Percentiles rank a stretch among this genome's conserved stretches.
Evolutionary conservation across 2,329 filamentous ascomycete genomes (phyloP).

Genomic region (Shiraia sp.): DNA sequence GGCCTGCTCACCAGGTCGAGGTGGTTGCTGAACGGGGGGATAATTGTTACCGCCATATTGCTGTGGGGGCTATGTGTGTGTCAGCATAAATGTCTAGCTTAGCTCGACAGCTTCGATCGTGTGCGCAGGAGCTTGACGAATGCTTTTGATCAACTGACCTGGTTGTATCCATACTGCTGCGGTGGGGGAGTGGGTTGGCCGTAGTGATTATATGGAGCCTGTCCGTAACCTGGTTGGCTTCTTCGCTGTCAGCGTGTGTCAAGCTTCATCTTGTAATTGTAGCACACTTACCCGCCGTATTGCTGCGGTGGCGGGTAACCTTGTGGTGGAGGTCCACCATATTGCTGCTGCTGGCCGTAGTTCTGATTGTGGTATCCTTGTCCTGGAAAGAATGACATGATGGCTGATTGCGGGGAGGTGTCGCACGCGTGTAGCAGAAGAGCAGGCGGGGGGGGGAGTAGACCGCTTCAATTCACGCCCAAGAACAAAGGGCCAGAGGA

Average conservation of each 20-base stretch:
- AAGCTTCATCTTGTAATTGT: too few species aligned
- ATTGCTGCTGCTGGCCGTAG: constrained; percentile 44
- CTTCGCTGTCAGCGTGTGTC: constrained; percentile 22
- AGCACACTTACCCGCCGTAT: too few species aligned
- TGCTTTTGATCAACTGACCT: constrained; percentile 26
- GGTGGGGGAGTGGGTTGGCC: constrained; percentile 46
- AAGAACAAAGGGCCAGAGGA: too few species aligned
- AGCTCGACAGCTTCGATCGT: not conserved
- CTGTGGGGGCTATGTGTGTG: constrained; percentile 32
- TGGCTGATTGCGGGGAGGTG: constrained; percentile 11
- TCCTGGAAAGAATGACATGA: constrained; percentile 49
- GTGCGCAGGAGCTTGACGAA: not conserved
- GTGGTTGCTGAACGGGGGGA: constrained; percentile 23
- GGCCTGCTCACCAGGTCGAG: constrained; percentile 21
- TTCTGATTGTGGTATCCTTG: constrained; percentile 48
- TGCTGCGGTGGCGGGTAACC: constrained; percentile 33
- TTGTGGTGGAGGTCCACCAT: constrained; percentile 35
- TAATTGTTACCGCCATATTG: constrained; percentile 37
- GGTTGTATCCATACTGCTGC: constrained; percentile 50
- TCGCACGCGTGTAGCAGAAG: constrained; percentile 17
- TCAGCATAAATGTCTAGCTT: constrained; percentile 17
- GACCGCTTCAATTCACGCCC: too few species aligned
- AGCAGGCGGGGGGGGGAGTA: constrained; percentile 21
- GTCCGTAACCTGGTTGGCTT: constrained; percentile 41
- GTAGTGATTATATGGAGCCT: constrained; percentile 35